Percentiles rank a stretch among this genome's conserved stretches.
These are phyloP conservation scores for Xylaria grammica DNA, from an alignment of 495 filamentous ascomycete genomes.

Conservation along the genomic window DNA sequence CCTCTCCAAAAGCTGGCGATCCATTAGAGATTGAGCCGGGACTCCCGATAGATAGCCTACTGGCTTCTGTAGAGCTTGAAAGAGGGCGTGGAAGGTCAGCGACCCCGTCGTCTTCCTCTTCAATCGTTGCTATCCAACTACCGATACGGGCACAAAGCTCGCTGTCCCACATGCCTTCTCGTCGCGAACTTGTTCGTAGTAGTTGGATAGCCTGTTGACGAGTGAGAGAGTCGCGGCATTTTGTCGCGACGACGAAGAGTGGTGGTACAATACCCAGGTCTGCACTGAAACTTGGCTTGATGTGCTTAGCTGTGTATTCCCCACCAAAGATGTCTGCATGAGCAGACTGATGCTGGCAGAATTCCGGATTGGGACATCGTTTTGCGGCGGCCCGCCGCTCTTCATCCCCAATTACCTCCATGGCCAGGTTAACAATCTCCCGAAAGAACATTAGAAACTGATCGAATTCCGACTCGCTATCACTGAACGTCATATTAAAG, in stretches of 20 bases:
- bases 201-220: conserved; percentile 62
- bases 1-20: conserved; percentile 41
- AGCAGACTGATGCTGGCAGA: conserved; percentile 47
- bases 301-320: conserved; percentile 50
- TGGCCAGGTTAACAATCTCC: conserved; percentile 49
- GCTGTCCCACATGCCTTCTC: conserved; percentile 71
- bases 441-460: conserved; percentile 45
- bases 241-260: conserved; percentile 62
- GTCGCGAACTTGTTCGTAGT: conserved; percentile 55
- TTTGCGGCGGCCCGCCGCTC: conserved; percentile 50
- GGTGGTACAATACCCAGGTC: conserved; percentile 61
- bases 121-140: conserved; percentile 59
- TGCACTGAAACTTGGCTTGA: conserved; percentile 58
- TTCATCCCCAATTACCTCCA: conserved; percentile 56
- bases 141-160: conserved; percentile 58
- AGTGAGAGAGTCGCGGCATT: conserved; percentile 61
- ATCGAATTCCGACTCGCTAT: conserved; percentile 55
- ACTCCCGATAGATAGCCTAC: conserved; percentile 35
- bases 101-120: conserved; percentile 55
- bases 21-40: conserved; percentile 31
- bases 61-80: conserved; percentile 36
- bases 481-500: conserved; percentile 59
- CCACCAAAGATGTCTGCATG: conserved; percentile 47
- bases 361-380: conserved; percentile 48
- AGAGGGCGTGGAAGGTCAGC: conserved; percentile 37